Percentiles rank a stretch among this genome's conserved stretches.
phyloP scores from a whole-genome alignment of 1,284 basidiomycete species.

The Leccinum subrobustum region DNA sequence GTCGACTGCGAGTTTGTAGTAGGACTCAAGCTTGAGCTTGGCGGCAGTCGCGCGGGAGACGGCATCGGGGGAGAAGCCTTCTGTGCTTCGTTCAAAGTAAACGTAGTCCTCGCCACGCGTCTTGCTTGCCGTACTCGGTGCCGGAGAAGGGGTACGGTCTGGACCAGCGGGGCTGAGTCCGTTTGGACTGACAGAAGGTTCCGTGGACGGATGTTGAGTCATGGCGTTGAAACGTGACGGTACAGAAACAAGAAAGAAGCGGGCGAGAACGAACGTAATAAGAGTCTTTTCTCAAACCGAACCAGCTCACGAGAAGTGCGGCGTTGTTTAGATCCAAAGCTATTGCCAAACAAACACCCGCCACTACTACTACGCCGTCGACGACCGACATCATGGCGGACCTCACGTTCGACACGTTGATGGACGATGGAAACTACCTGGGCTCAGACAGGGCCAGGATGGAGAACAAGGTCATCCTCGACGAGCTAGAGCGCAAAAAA shows the following conservation, averaged over 20 bases:
- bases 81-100: conserved; percentile 90
- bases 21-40: conserved; percentile 96
- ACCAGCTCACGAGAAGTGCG: neutral
- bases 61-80: conserved; percentile 84
- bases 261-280: conserved; percentile 28
- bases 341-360: conserved; percentile 34
- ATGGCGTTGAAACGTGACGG: conserved; percentile 14
- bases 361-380: neutral
- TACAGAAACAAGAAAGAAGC: conserved; percentile 4
- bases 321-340: conserved; percentile 35
- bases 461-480: conserved; percentile 81
- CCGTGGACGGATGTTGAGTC: conserved; percentile 33
- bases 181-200: conserved; percentile 21
- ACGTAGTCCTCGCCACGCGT: conserved; percentile 69
- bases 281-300: neutral
- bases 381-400: conserved; percentile 54
- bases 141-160: conserved; percentile 32
- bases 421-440: conserved; percentile 72
- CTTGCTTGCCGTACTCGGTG: conserved; percentile 31
- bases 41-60: conserved; percentile 92
- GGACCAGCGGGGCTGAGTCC: conserved; percentile 23
- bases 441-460: conserved; percentile 68
- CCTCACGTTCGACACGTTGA: conserved; percentile 68
- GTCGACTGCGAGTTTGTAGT: conserved; percentile 94
- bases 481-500: conserved; percentile 95